Evolutionary conservation across 495 filamentous ascomycete species (phyloP), one percentile per base, ranked within the genome.

Genomic region (Xylaria nigripes): DNA sequence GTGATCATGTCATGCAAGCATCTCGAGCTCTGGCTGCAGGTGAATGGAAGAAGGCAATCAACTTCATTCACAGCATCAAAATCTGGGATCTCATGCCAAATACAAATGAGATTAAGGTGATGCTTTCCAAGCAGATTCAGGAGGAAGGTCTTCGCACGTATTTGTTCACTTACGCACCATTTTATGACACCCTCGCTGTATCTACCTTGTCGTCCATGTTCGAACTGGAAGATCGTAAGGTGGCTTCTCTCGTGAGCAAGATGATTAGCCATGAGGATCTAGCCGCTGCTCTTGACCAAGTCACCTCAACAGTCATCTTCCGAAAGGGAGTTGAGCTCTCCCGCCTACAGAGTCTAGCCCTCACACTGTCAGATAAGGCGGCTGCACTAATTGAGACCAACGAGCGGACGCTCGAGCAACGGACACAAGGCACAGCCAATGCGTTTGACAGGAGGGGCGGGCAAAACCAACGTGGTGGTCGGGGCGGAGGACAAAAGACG

Each of bases 191-290:
- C 30, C 82, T 99, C 48, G 84, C 89, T 56, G 77, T 97, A 65
- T 73, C 76, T 56, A 90, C 89, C 1, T 79, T 99, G 50, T 85
- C 89, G 44, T 80, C 76, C 48, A 97, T 99, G 93, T 99, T 99
- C 72, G 92, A 97, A 67, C 85, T 99, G 3, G 76, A 87, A 29
- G 78, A 86, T 59, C 84, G 85, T 71, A 97, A 95, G 78, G 92
- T 95, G 29, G 75, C 85, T 10, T 89, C 93, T n/a, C 81, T 99
- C 54, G 84, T 99, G 66, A 92, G 87, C 80, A 95, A 94, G 75
- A 99, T 99, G 93, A 97, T 97, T 70, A 95, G 90, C 55, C 93
- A 99, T 74, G 93, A 99, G 68, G 93, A 99, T 64, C 82, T 99
- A 38, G 88, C 86, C 24, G 93, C 93, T 49, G 94, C 93, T 29